Evolutionary conservation across 805 yeast species (phyloP).

Genomic region (Candida ficus): DNA sequence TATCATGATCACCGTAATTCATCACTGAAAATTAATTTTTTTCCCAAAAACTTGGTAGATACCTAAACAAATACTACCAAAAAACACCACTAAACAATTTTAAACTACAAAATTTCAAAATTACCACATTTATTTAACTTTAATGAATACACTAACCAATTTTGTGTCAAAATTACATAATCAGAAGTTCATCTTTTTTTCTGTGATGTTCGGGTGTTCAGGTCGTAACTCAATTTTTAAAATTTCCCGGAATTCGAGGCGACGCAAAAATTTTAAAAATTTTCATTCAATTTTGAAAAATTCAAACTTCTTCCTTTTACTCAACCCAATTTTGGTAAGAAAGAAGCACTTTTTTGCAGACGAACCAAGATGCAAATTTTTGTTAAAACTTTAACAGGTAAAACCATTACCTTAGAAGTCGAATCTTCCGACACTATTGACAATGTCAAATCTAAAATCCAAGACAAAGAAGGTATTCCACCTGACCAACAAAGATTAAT

Average conservation of each 20-base stretch:
- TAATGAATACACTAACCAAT: no score
- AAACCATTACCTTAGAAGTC: conserved; percentile 97
- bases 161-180: not conserved
- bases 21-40: no score
- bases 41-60: no score
- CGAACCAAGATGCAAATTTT: conserved; percentile 83
- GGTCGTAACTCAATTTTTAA: not conserved
- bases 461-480: conserved; percentile 97
- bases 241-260: conserved; percentile 1
- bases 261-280: conserved; percentile 1
- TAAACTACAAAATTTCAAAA: not conserved
- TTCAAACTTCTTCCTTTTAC: not conserved
- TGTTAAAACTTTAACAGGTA: conserved; percentile 99
- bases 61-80: no score
- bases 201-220: conserved; percentile 10
- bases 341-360: conserved; percentile 35
- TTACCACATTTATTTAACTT: no score
- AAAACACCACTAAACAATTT: not conserved
- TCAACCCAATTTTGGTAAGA: conserved; percentile 16
- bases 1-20: no score
- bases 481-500: conserved; percentile 97
- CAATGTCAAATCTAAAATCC: conserved; percentile 94
- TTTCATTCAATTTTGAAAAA: conserved; percentile 1
- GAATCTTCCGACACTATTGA: conserved; percentile 97
- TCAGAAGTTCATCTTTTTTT: no score